Evolutionary conservation across 2,329 filamentous ascomycete species (phyloP), one percentile per base, ranked within the genome.

Genomic region (Fusarium abutilonis): DNA sequence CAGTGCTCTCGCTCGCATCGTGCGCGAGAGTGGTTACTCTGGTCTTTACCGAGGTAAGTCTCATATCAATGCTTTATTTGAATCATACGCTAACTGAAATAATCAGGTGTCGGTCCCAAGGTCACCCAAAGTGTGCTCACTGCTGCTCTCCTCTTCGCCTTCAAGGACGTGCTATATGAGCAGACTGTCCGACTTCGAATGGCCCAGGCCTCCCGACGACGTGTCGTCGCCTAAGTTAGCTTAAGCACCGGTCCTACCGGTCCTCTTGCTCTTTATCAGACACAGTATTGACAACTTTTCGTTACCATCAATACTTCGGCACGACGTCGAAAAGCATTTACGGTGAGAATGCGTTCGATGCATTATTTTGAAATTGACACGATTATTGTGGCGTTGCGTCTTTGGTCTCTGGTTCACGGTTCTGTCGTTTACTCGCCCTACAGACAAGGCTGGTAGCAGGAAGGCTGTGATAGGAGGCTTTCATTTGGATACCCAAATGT

Each of bases 81-180:
- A 13, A 40, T 15, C 26, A 47, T 47, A 21, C 14, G n/a, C 43
- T 61, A 35, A 56, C 60, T 66, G 29, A 64, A 54, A 52, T 32
- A 13, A 19, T 43, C 66, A 97, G 93, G 94, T 50, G 96, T 99
- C 73, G 93, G 89, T 19, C 93, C 95, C 68, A 99, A 99, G 84
- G 89, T 99, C 67, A 93, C 93, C 17, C 95, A 99, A 80, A 97
- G 93, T 74, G 95, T 98, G 41, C 85, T 99, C 61, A 99, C 95
- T 5, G 95, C 95, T 6, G 95, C 95, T 3, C 93, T 98, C 78
- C 81, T 99, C 56, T 99, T 99, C 75, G 95, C 93, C 2, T 97
- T 99, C 82, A 99, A 99, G 83, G 95, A 99, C 74, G 91, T 92
- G 7, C 84, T 99, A 6, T 99, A 98, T 75, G 91, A 92, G 71